phyloP scores from a whole-genome alignment of 1,139 yeast genomes.

The Citeromyces siamensis region DNA sequence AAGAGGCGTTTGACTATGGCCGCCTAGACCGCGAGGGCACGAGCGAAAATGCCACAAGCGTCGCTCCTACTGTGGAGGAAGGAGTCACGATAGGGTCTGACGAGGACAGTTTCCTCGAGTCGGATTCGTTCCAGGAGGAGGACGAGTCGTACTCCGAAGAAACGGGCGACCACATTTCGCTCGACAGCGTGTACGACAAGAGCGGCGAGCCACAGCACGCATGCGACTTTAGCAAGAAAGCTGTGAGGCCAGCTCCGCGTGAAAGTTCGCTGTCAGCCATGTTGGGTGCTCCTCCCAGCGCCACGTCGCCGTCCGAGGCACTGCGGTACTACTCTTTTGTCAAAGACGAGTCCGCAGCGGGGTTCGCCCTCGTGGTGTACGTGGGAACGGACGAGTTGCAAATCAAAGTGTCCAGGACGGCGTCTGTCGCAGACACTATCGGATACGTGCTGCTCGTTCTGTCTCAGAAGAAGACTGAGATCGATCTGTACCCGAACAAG shows the following conservation, averaged over 20 bases:
- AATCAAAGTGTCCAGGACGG: conserved; percentile 29
- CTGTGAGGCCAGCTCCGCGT: not conserved
- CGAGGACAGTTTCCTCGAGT: not conserved
- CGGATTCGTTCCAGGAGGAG: conserved; percentile 1
- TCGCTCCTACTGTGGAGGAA: not conserved
- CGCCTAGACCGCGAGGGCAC: not conserved
- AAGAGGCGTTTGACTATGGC: not conserved
- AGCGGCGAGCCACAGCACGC: not conserved
- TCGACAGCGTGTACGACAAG: not conserved
- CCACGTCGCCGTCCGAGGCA: not conserved
- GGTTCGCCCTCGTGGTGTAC: not conserved
- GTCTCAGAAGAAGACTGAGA: conserved; percentile 11
- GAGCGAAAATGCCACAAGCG: not conserved
- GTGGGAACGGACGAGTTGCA: conserved; percentile 6
- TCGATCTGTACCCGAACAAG: conserved; percentile 35
- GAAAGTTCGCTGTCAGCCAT: not conserved
- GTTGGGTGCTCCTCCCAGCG: not conserved
- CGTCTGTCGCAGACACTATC: conserved; percentile 47
- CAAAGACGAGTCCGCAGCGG: not conserved
- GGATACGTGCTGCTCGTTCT: conserved; percentile 38
- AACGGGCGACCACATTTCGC: not conserved
- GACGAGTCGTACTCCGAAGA: conserved; percentile 1
- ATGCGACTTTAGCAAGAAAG: not conserved
- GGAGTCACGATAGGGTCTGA: not conserved
- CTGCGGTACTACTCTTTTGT: not conserved